phyloP scores from a whole-genome alignment of 257 asterid species.

The Nemophila menziesii region DNA sequence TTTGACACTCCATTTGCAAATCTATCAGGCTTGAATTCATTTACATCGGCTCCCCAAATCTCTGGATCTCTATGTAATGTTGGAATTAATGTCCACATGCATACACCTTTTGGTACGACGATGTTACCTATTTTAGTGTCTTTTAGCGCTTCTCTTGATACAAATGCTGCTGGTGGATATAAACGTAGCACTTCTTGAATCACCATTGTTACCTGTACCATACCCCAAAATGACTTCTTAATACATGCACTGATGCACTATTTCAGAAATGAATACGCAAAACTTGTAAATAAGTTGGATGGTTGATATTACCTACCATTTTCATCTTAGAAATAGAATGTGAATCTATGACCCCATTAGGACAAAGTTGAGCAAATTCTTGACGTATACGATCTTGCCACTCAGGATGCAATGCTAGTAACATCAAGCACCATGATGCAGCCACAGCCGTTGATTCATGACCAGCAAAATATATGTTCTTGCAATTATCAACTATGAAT shows the following conservation, averaged over 20 bases:
- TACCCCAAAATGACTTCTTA: not conserved
- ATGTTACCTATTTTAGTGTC: slow-evolving; percentile 47
- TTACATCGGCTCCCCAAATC: slow-evolving; percentile 56
- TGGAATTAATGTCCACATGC: slow-evolving; percentile 74
- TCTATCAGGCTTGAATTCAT: slow-evolving; percentile 69
- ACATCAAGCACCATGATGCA: slow-evolving; percentile 79
- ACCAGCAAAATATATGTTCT: slow-evolving; percentile 81
- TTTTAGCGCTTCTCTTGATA: slow-evolving; percentile 70
- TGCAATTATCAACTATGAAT: slow-evolving; percentile 84
- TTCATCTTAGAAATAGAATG: slow-evolving; percentile 56
- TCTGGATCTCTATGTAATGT: slow-evolving; percentile 63
- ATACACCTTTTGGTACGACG: slow-evolving; percentile 62
- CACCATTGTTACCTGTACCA: slow-evolving; percentile 54
- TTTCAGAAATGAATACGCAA: too few species aligned
- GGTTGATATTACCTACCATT: slow-evolving; percentile 25
- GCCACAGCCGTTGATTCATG: slow-evolving; percentile 83
- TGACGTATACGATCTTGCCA: slow-evolving; percentile 60
- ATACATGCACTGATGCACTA: too few species aligned
- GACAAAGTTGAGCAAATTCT: slow-evolving; percentile 34
- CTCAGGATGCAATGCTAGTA: slow-evolving; percentile 64
- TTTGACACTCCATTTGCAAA: slow-evolving; percentile 45
- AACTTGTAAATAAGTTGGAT: not conserved
- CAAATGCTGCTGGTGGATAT: slow-evolving; percentile 85
- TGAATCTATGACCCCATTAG: slow-evolving; percentile 20
- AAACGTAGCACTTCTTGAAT: slow-evolving; percentile 61